Evolutionary conservation across 805 yeast species (phyloP).

Genomic region (Saccharomycopsis synnaedendra): DNA sequence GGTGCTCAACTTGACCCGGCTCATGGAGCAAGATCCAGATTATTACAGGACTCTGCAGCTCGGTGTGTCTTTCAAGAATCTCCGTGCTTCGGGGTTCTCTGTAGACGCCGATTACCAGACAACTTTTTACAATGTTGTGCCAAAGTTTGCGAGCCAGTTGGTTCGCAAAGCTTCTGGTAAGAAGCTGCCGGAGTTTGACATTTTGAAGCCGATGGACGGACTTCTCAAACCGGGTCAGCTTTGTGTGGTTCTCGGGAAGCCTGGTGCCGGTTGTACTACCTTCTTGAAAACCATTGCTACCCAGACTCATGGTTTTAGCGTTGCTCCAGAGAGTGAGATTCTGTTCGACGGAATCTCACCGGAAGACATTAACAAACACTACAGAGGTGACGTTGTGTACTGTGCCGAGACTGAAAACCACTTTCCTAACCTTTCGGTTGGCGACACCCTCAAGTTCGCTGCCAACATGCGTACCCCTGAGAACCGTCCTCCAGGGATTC

Average conservation of each 20-base stretch:
- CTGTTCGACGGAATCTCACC: constrained; percentile 40
- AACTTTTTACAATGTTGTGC: constrained; percentile 23
- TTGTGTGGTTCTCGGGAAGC: constrained; percentile 68
- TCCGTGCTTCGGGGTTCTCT: constrained; percentile 52
- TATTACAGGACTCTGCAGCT: constrained; percentile 44
- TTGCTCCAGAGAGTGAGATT: constrained; percentile 33
- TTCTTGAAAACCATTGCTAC: constrained; percentile 44
- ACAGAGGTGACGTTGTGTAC: constrained; percentile 54
- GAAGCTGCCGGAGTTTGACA: constrained; percentile 28
- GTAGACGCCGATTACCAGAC: constrained; percentile 55
- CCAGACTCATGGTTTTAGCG: constrained; percentile 43
- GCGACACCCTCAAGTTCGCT: constrained; percentile 45
- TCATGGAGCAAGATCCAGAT: constrained; percentile 45
- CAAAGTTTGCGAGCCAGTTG: constrained; percentile 24
- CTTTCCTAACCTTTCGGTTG: constrained; percentile 54
- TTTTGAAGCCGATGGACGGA: constrained; percentile 45
- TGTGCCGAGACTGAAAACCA: constrained; percentile 55
- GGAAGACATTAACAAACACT: constrained; percentile 32
- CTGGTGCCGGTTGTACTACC: constrained; percentile 66
- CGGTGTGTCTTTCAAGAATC: constrained; percentile 46
- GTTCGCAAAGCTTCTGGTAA: constrained; percentile 8
- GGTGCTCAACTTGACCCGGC: constrained; percentile 47
- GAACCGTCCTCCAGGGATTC: constrained; percentile 40
- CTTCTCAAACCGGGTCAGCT: constrained; percentile 51
- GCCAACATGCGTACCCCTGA: constrained; percentile 45